These are phyloP conservation scores for Talaromyces sp. DNA, from an alignment of 2,329 filamentous ascomycete species.

Conservation along the genomic window DNA sequence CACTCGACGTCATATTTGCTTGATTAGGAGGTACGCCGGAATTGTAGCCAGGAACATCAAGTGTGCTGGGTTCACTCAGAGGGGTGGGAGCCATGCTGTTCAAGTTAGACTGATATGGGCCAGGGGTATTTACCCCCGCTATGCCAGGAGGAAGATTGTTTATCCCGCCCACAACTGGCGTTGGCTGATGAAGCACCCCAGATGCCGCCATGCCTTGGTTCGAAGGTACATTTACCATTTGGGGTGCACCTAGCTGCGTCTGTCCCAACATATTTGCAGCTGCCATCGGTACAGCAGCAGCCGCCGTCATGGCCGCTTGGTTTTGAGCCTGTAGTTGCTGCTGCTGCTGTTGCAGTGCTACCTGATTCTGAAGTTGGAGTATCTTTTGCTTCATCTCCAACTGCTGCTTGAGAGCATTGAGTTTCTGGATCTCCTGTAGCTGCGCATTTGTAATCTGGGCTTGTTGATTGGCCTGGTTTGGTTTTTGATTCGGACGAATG, in stretches of 20 bases:
- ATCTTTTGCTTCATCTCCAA: conserved; percentile 13
- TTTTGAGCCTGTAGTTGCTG: conserved; percentile 1
- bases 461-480: conserved; percentile 1
- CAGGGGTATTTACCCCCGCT: background rate
- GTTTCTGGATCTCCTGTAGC: conserved; percentile 8
- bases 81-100: background rate
- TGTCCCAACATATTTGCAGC: background rate
- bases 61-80: background rate
- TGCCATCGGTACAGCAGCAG: background rate
- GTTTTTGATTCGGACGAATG: background rate
- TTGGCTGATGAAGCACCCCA: background rate
- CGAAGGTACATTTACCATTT: background rate
- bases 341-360: conserved; percentile 7
- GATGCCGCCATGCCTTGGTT: background rate
- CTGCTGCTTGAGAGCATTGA: conserved; percentile 8
- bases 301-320: background rate
- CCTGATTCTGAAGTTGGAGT: conserved; percentile 9
- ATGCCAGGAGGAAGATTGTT: background rate
- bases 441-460: conserved; percentile 1
- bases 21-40: background rate
- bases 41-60: background rate
- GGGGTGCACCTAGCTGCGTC: background rate
- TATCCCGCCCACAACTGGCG: background rate
- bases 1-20: background rate
- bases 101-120: background rate